These are phyloP conservation scores for Pestalotiopsis sp. DNA, from an alignment of 2,329 filamentous ascomycete species.

Conservation along the genomic window DNA sequence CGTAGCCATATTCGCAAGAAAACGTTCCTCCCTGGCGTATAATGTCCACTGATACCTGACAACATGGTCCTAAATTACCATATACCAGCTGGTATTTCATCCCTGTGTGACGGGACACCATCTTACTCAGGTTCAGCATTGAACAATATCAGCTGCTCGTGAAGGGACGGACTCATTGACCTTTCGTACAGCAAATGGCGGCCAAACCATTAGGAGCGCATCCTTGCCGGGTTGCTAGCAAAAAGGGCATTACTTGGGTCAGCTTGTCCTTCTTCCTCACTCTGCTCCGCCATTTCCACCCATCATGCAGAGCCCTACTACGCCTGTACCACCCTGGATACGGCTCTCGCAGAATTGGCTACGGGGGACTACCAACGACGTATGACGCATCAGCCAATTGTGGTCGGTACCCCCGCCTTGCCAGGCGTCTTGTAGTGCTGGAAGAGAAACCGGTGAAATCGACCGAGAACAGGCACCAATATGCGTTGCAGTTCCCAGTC, in stretches of 20 bases:
- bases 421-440: neutral
- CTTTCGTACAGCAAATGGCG: neutral
- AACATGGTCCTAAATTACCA: neutral
- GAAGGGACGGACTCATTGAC: neutral
- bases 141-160: neutral
- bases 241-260: neutral
- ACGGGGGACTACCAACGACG: neutral
- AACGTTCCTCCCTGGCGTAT: neutral
- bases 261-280: neutral
- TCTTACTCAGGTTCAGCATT: neutral
- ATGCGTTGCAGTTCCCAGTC: constrained; percentile 9
- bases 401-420: neutral
- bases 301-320: neutral
- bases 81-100: neutral
- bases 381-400: constrained; percentile 11
- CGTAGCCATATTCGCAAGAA: neutral
- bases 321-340: constrained; percentile 7
- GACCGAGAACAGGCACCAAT: neutral
- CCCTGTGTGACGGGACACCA: neutral
- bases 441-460: constrained; percentile 3
- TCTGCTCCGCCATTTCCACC: constrained; percentile 1
- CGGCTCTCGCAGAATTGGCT: neutral
- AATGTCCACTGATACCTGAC: neutral
- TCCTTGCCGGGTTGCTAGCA: neutral
- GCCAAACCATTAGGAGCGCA: neutral